Percentiles rank a stretch among this genome's conserved stretches.
Evolutionary conservation across 2,329 filamentous ascomycete genomes (phyloP).

Genomic region (Nothopassalora personata): DNA sequence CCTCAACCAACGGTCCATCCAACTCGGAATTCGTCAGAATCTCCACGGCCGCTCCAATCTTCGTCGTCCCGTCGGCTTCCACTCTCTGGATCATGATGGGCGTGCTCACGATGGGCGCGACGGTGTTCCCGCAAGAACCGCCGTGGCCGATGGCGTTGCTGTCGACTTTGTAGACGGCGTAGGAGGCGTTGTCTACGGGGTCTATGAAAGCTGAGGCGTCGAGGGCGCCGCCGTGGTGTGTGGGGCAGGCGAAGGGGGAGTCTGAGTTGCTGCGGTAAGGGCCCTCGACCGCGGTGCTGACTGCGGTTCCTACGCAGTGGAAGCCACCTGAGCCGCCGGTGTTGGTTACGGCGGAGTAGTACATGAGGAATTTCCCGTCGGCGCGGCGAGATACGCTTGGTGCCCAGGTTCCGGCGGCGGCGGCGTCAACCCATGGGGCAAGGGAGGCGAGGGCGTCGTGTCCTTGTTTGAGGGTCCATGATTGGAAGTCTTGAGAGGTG

Average conservation of each 20-base stretch:
- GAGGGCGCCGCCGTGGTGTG: conserved; percentile 26
- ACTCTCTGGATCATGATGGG: conserved; percentile 28
- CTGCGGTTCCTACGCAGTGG: conserved; percentile 29
- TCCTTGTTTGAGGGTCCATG: conserved; percentile 24
- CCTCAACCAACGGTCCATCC: conserved; percentile 28
- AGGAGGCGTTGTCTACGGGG: conserved; percentile 17
- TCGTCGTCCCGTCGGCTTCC: conserved; percentile 22
- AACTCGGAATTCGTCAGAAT: conserved; percentile 22
- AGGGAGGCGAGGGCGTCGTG: conserved; percentile 30
- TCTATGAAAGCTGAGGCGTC: conserved; percentile 28
- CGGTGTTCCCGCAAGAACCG: conserved; percentile 22
- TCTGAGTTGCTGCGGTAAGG: conserved; percentile 22
- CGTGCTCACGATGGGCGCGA: conserved; percentile 19
- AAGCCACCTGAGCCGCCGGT: conserved; percentile 20
- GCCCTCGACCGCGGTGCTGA: conserved; percentile 19
- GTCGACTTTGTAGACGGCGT: conserved; percentile 29
- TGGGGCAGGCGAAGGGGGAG: conserved; percentile 24
- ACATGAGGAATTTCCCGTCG: conserved; percentile 28
- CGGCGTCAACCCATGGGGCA: conserved; percentile 27
- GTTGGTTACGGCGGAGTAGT: conserved; percentile 26
- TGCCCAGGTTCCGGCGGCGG: conserved; percentile 31
- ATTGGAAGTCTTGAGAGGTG: conserved; percentile 30
- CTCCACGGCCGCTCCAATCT: conserved; percentile 14
- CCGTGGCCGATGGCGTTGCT: conserved; percentile 26
- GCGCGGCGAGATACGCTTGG: conserved; percentile 29